Evolutionary conservation across 331 rosid genomes (phyloP).

Genomic region (Dryas integrifolia): DNA sequence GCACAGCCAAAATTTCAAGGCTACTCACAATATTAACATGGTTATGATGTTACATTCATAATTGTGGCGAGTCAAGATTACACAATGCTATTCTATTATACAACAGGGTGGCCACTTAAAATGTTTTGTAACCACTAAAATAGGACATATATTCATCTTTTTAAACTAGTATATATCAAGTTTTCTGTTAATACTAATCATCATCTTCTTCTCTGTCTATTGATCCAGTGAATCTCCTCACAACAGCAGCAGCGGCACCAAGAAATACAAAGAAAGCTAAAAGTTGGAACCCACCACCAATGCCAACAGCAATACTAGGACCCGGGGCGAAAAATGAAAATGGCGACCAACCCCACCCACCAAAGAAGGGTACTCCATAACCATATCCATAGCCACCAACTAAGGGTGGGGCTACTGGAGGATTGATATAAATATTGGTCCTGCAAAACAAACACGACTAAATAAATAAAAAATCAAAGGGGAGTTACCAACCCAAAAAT

Average conservation of each 20-base stretch:
- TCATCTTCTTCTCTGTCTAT: constrained; percentile 66
- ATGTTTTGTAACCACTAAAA: constrained; percentile 19
- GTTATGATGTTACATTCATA: constrained; percentile 6
- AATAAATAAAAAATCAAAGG: background rate
- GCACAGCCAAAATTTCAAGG: no score
- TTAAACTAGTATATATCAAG: background rate
- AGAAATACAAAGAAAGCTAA: constrained; percentile 57
- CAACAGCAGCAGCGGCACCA: constrained; percentile 75
- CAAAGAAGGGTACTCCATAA: constrained; percentile 67
- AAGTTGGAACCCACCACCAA: constrained; percentile 86
- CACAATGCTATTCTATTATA: constrained; percentile 17
- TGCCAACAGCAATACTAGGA: constrained; percentile 70
- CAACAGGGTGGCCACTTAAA: constrained; percentile 14
- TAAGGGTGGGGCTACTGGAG: constrained; percentile 75
- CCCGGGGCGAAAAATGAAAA: constrained; percentile 90
- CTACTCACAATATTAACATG: background rate
- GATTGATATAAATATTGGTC: constrained; percentile 80
- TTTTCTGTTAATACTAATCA: constrained; percentile 37
- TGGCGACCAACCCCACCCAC: constrained; percentile 98
- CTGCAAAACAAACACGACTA: constrained; percentile 34
- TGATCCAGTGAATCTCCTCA: constrained; percentile 59
- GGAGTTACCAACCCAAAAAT: background rate
- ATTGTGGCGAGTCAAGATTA: background rate
- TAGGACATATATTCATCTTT: background rate
- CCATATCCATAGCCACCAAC: constrained; percentile 88